Evolutionary conservation across 129 eudicot species (phyloP).

Genomic region (Flaveria ramosissima): DNA sequence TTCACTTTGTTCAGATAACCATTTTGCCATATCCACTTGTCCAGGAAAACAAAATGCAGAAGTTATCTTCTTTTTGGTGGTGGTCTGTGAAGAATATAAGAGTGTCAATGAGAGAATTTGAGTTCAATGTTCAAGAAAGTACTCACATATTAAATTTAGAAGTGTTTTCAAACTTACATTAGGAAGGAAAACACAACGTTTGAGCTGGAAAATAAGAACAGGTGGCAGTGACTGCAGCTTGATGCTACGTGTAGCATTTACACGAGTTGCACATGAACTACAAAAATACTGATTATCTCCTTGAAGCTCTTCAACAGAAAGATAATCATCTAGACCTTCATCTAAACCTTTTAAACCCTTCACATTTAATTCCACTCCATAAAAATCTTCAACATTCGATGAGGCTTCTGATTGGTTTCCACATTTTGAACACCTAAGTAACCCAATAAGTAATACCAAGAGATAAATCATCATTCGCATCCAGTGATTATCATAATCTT

Average conservation of each 20-base stretch:
- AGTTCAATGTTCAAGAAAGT: not conserved
- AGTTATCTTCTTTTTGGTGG: conserved; percentile 91
- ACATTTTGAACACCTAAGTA: conserved; percentile 83
- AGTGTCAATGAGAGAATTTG: not conserved
- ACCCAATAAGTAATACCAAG: conserved; percentile 26
- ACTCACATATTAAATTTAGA: not conserved
- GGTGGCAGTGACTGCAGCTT: conserved; percentile 86
- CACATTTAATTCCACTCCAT: conserved; percentile 85
- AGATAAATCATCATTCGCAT: conserved; percentile 1
- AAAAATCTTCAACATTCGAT: conserved; percentile 86
- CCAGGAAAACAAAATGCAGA: conserved; percentile 83
- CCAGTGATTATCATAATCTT: not conserved
- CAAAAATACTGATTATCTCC: conserved; percentile 96
- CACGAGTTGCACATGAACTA: conserved; percentile 78
- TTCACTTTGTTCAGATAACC: conserved; percentile 58
- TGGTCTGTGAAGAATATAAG: conserved; percentile 56
- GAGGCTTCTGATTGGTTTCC: conserved; percentile 95
- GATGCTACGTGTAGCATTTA: conserved; percentile 91
- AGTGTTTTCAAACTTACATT: conserved; percentile 51
- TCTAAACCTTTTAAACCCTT: conserved; percentile 92
- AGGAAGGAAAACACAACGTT: conserved; percentile 94
- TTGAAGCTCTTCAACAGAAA: conserved; percentile 82
- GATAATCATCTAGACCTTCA: conserved; percentile 89
- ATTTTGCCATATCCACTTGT: conserved; percentile 70
- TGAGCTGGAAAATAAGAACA: conserved; percentile 93